phyloP scores from a whole-genome alignment of 2,329 filamentous ascomycete genomes.

The Aspergillus fumigatus region DNA sequence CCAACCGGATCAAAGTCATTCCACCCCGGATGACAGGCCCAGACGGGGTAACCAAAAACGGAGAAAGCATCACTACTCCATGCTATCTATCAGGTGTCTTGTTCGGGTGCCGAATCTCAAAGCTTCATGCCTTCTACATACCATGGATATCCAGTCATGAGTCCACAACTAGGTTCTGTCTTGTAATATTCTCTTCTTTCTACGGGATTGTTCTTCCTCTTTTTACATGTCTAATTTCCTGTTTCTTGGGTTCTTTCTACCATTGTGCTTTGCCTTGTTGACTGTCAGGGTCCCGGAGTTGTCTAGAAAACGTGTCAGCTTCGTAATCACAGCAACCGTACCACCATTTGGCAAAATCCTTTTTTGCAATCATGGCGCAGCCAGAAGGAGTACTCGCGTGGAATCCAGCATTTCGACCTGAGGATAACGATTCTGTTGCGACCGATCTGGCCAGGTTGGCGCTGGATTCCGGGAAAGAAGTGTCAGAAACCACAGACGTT shows the following conservation, averaged over 20 bases:
- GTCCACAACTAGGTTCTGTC: background rate
- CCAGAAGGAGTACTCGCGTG: conserved; percentile 38
- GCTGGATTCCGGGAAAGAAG: background rate
- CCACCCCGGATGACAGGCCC: conserved; percentile 8
- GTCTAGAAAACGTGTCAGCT: conserved; percentile 28
- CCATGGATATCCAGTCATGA: conserved; percentile 2
- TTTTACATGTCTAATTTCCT: conserved; percentile 8
- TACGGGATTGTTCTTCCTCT: background rate
- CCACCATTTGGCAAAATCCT: conserved; percentile 5
- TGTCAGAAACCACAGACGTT: background rate
- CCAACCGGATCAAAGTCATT: conserved; percentile 6
- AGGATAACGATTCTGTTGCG: conserved; percentile 23
- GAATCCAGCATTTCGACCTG: conserved; percentile 53
- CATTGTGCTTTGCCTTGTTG: conserved; percentile 16
- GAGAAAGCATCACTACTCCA: conserved; percentile 2
- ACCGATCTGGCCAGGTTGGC: conserved; percentile 10
- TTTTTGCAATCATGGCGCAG: conserved; percentile 21
- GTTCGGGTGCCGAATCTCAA: background rate
- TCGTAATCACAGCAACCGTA: conserved; percentile 11
- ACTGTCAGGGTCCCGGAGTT: conserved; percentile 14
- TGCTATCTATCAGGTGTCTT: conserved; percentile 1
- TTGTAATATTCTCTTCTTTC: conserved; percentile 1
- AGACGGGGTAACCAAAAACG: background rate
- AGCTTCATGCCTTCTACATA: background rate
- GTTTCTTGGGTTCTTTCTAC: conserved; percentile 2